These are phyloP conservation scores for Ganoderma lingzhi DNA, from an alignment of 1,284 basidiomycete genomes.

Conservation along the genomic window DNA sequence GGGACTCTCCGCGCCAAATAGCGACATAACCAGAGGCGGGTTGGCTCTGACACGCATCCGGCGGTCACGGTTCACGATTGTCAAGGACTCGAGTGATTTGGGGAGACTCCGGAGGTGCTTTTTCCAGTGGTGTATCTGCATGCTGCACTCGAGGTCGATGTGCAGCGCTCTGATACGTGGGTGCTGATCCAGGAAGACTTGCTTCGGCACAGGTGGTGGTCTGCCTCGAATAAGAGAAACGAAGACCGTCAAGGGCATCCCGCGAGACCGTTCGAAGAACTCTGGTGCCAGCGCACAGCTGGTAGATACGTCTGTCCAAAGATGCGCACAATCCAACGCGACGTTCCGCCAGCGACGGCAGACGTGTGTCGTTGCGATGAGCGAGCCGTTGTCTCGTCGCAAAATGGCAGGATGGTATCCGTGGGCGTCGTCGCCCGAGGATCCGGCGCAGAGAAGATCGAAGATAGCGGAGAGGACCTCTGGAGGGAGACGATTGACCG, in stretches of 20 bases:
- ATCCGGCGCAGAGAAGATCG: background rate
- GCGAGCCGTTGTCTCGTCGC: constrained; percentile 2
- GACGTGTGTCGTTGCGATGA: constrained; percentile 19
- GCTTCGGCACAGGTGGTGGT: background rate
- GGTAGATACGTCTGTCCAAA: constrained; percentile 11
- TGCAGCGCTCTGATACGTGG: constrained; percentile 9
- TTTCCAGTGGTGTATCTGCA: background rate
- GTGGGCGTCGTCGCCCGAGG: background rate
- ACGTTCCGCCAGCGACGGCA: constrained; percentile 19
- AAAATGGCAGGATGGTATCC: background rate
- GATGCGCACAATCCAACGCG: constrained; percentile 4
- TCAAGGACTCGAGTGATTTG: constrained; percentile 4
- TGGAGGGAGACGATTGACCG: constrained; percentile 5
- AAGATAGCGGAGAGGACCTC: constrained; percentile 13
- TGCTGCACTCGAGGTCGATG: background rate
- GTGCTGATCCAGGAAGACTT: background rate
- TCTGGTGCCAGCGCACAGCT: background rate
- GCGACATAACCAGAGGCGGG: background rate
- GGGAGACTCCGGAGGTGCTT: background rate
- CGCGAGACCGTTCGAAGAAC: constrained; percentile 5
- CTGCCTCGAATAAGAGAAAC: background rate
- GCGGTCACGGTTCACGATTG: background rate
- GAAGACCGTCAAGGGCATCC: background rate
- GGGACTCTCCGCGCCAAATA: background rate
- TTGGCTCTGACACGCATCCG: background rate